Percentiles rank a stretch among this genome's conserved stretches.
Conservation (phyloP, 2,329 filamentous ascomycete species). For the Alternaria gansuensis region DNA sequence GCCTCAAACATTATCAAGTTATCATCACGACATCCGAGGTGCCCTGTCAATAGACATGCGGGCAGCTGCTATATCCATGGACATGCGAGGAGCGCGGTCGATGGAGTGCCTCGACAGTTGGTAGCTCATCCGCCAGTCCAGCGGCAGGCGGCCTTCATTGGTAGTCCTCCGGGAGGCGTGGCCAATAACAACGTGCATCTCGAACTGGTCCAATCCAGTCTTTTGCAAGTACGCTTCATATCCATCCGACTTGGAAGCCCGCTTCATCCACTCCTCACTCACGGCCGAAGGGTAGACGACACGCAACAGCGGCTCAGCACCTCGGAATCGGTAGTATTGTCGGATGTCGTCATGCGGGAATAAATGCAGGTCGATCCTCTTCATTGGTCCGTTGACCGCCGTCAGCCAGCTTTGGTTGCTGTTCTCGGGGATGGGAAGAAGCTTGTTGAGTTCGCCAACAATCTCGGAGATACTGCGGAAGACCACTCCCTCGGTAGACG, state of each 20-base stretch:
- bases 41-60: slow-evolving; percentile 20
- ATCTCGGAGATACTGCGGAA: slow-evolving; percentile 26
- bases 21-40: slow-evolving; percentile 12
- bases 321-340: slow-evolving; percentile 27
- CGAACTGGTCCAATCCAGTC: slow-evolving; percentile 17
- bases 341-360: slow-evolving; percentile 27
- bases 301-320: slow-evolving; percentile 27
- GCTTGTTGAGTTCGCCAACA: slow-evolving; percentile 24
- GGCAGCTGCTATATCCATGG: slow-evolving; percentile 20
- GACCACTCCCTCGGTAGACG: slow-evolving; percentile 23
- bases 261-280: slow-evolving; percentile 27
- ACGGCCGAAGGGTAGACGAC: slow-evolving; percentile 24
- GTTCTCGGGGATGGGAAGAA: slow-evolving; percentile 16
- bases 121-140: slow-evolving; percentile 27
- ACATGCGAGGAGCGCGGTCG: slow-evolving; percentile 18
- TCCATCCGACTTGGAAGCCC: slow-evolving; percentile 20
- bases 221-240: slow-evolving; percentile 24
- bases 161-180: slow-evolving; percentile 24
- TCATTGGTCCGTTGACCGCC: slow-evolving; percentile 24
- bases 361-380: slow-evolving; percentile 23
- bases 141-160: slow-evolving; percentile 23
- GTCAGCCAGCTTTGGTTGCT: slow-evolving; percentile 20
- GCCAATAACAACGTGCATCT: slow-evolving; percentile 26
- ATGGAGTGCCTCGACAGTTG: slow-evolving; percentile 15
- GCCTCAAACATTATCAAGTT: slow-evolving; percentile 12